Base-by-base conservation (phyloP, 768 basidiomycete genomes). In the Porpolomopsis calyptriformis region DNA sequence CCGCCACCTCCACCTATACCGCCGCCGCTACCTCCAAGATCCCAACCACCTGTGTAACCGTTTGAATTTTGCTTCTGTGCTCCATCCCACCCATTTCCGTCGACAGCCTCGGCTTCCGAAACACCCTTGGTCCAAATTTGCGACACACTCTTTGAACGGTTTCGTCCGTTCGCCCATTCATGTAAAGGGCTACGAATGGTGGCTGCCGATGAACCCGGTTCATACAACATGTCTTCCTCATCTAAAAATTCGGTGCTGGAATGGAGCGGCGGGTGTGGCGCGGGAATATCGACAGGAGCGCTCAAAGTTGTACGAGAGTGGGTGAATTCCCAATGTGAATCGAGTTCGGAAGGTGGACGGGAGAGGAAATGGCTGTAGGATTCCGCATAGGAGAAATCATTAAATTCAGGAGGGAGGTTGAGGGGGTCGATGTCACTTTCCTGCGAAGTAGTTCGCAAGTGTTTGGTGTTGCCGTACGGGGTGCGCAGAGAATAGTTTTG, bases 131-230 rank as follows among this genome's bases (percentile, higher is more conserved):
- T 23, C 29, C 26, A 36, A 27, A 43, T 36, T 34, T 43, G 43
- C 26, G n/a, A 41, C 7, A 25, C 26, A 36, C 43, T 47, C 8
- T 46, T n/a, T 43, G 53, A 45, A 50, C 55, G 22, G 46, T 47
- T 12, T 40, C 41, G 29, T 31, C 29, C 26, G 38, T 49, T 46
- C 9, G 27, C 45, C 41, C 38, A 49, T n/a, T 47, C 38, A 24
- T 43, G 40, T 50, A 56, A 45, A 23, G 59, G 55, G 27, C 59
- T 60, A 18, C 70, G 61, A 45, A 72, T 66, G 20, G 71, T 73
- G 35, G 64, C 72, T 22, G 62, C 63, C 24, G 74, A 71, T 11
- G 70, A 68, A n/a, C 68, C 65, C n/a, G 72, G 65, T 49, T 70
- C 58, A 37, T 67, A 61, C 20, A 55, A 57, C 18, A 62, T 55